Evolutionary conservation across 1,284 basidiomycete species (phyloP), one percentile per base, ranked within the genome.

Genomic region (Tremellales sp.): DNA sequence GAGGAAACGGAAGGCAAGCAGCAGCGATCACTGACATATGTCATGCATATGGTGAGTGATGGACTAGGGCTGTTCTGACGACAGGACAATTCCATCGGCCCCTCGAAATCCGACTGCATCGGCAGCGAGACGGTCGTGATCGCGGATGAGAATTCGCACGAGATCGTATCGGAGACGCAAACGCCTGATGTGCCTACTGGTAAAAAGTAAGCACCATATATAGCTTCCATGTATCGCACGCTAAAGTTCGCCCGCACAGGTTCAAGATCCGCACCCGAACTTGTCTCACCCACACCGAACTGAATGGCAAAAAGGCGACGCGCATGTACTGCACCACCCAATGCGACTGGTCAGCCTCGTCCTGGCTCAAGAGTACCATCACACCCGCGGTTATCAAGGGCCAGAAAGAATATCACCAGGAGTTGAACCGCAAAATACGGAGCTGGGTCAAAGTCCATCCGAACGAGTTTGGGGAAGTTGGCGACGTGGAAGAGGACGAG

Each of bases 381-480:
- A 54, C 56, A 3, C 56, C 58, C 3, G 58, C 58, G 3, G 58
- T 61, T n/a, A 61, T 61, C 50, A 58, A 58, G 26, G 58, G 58
- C 3, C 58, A 61, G 35, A 58, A 56, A 33, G 50, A 53, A 31
- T 43, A 61, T 43, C 51, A 58, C 29, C 43, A 48, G 36, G 21
- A 54, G 19, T 29, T 58, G 36, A 24, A 49, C 10, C 21, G 36
- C 12, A 45, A 40, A 27, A 39, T 53, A 2, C 43, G 43, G 12
- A 27, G 43, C 3, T 55, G 50, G 48, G 43, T 61, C 36, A 48
- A 53, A 25, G 31, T 27, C 1, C 56, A 55, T 34, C 56, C 53
- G 9, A 56, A 54, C 1, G 55, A 60, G 2, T 60, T 55, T 29
- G 44, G 42, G n/a, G n/a, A n/a, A n/a, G n/a, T n/a, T n/a, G n/a